phyloP scores from a whole-genome alignment of 2,329 filamentous ascomycete species.

The Monilinia fructicola region DNA sequence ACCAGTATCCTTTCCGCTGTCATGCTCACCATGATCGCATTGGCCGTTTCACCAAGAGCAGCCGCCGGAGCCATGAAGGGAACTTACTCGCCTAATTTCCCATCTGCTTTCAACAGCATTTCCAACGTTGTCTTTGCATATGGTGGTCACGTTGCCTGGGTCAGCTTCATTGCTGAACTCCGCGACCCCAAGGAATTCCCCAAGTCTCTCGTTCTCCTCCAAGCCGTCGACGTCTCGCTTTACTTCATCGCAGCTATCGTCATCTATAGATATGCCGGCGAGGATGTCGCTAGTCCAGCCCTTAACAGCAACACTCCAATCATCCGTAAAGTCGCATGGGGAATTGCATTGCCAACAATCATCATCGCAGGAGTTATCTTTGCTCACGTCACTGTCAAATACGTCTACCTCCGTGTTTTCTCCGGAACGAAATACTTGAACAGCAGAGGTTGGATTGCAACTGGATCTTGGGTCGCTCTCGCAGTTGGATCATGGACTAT shows the following conservation, averaged over 20 bases:
- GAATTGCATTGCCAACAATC: slow-evolving; percentile 67
- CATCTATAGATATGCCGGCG: slow-evolving; percentile 66
- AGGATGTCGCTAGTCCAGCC: slow-evolving; percentile 62
- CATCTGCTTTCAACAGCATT: slow-evolving; percentile 49
- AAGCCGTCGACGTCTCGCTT: slow-evolving; percentile 57
- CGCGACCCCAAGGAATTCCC: slow-evolving; percentile 56
- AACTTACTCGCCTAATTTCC: slow-evolving; percentile 44
- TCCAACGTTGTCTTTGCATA: slow-evolving; percentile 62
- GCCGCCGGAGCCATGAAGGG: slow-evolving; percentile 35
- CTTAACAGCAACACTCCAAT: slow-evolving; percentile 55
- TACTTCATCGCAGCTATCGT: slow-evolving; percentile 54
- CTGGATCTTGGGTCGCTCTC: slow-evolving; percentile 58
- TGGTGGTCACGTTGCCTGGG: slow-evolving; percentile 59
- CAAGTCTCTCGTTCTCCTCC: slow-evolving; percentile 58
- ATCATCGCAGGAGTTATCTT: slow-evolving; percentile 71
- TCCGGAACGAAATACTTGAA: slow-evolving; percentile 45
- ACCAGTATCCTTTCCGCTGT: slow-evolving; percentile 55
- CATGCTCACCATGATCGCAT: slow-evolving; percentile 55
- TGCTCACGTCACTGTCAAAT: slow-evolving; percentile 64
- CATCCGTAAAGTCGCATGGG: slow-evolving; percentile 65
- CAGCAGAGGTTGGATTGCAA: slow-evolving; percentile 51
- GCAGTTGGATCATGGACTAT: slow-evolving; percentile 56
- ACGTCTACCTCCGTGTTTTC: slow-evolving; percentile 64
- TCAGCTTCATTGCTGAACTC: slow-evolving; percentile 59
- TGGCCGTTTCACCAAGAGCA: slow-evolving; percentile 35